These are phyloP conservation scores for Polygonum maritimum DNA, from an alignment of 148 eudicot genomes.

Conservation along the genomic window DNA sequence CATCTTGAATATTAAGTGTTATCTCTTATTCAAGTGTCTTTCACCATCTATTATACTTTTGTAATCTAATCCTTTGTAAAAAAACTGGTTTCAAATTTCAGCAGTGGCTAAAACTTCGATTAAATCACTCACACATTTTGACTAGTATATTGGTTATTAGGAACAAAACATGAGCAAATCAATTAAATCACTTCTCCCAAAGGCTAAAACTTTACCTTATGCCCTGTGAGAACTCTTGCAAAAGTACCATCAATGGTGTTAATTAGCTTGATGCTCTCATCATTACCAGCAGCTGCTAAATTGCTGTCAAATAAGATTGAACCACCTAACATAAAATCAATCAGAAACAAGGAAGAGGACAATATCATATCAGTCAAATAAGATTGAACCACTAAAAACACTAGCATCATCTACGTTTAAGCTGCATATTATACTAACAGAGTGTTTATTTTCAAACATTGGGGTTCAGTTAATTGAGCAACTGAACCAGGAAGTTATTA, in stretches of 20 bases:
- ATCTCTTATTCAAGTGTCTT: too few relatives aligned
- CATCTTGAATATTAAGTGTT: too few relatives aligned
- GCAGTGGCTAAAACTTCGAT: too few relatives aligned
- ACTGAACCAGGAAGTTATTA: not conserved
- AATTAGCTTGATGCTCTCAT: conserved; percentile 93
- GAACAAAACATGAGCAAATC: too few relatives aligned
- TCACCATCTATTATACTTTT: too few relatives aligned
- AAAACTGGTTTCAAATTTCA: too few relatives aligned
- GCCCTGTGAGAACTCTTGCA: conserved; percentile 89
- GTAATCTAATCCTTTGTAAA: too few relatives aligned
- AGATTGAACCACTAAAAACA: not conserved
- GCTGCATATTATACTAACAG: not conserved
- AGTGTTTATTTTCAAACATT: not conserved
- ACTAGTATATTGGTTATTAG: too few relatives aligned
- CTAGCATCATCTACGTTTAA: not conserved
- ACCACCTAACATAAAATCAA: conserved; percentile 50
- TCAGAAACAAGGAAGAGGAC: not conserved
- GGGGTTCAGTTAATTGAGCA: not conserved
- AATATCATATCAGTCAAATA: not conserved
- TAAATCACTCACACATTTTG: too few relatives aligned
- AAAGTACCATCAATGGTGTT: conserved; percentile 96
- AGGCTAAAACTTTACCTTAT: too few relatives aligned
- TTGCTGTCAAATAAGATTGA: conserved; percentile 83
- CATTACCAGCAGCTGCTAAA: conserved; percentile 98
- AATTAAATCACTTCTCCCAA: too few relatives aligned